Evolutionary conservation across 192 early-diverging fungal genomes (phyloP).

Genomic region (Coemansia sp.): DNA sequence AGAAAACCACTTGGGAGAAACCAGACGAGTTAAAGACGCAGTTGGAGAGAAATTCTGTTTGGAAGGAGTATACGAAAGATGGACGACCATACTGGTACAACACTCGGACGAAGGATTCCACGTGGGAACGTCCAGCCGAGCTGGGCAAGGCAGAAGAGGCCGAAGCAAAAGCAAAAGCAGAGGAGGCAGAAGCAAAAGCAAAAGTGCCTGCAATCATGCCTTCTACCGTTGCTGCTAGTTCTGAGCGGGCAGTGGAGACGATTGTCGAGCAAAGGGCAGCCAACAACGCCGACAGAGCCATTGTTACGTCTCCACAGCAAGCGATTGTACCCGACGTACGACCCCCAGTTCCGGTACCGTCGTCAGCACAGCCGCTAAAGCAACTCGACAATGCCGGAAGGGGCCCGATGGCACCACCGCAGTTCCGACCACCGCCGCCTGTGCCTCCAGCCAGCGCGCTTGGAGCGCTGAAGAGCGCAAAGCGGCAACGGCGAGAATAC

Average conservation of each 20-base stretch:
- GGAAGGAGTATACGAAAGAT: slow-evolving; percentile 85
- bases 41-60: slow-evolving; percentile 62
- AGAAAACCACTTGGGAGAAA: slow-evolving; percentile 89
- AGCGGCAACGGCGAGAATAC: slow-evolving; percentile 57
- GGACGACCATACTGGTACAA: slow-evolving; percentile 88
- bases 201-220: neutral
- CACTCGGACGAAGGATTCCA: slow-evolving; percentile 69
- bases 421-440: slow-evolving; percentile 14
- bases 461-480: slow-evolving; percentile 2
- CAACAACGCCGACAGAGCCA: too few relatives aligned
- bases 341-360: neutral
- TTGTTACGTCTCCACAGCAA: neutral
- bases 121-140: slow-evolving; percentile 83
- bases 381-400: neutral
- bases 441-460: slow-evolving; percentile 8
- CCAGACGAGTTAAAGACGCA: slow-evolving; percentile 86
- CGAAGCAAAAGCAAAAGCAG: neutral
- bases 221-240: neutral
- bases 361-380: neutral
- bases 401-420: neutral
- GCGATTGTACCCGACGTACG: neutral
- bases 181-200: neutral
- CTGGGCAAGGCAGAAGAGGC: slow-evolving; percentile 10
- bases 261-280: neutral
- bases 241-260: neutral